Evolutionary conservation across 768 basidiomycete species (phyloP).

Genomic region (Punctularia strigosozonata): DNA sequence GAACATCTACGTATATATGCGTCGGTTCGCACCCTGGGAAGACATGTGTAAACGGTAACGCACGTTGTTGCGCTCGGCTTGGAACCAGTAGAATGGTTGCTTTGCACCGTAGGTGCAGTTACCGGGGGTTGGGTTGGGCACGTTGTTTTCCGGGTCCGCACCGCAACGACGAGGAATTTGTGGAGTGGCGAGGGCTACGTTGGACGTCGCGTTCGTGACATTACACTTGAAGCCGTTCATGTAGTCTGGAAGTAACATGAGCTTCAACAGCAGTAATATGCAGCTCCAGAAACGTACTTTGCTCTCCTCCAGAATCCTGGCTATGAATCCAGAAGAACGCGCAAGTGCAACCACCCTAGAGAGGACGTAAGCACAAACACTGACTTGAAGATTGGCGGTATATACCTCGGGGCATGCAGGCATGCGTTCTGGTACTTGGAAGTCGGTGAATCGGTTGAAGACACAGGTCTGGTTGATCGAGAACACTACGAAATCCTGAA

Average conservation of each 20-base stretch:
- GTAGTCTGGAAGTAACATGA: slow-evolving; percentile 32
- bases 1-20: slow-evolving; percentile 41
- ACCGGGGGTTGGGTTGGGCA: slow-evolving; percentile 29
- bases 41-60: slow-evolving; percentile 11
- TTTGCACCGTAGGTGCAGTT: slow-evolving; percentile 72
- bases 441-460: slow-evolving; percentile 59
- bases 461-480: slow-evolving; percentile 69
- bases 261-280: not conserved
- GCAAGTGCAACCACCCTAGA: slow-evolving; percentile 53
- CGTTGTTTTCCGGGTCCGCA: slow-evolving; percentile 36
- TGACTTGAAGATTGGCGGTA: no score
- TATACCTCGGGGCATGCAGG: slow-evolving; percentile 58
- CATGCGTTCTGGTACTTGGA: slow-evolving; percentile 54
- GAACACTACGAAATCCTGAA: slow-evolving; percentile 65
- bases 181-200: slow-evolving; percentile 37
- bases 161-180: slow-evolving; percentile 58
- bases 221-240: slow-evolving; percentile 70
- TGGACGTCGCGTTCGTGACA: slow-evolving; percentile 40
- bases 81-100: slow-evolving; percentile 61
- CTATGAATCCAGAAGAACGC: slow-evolving; percentile 67
- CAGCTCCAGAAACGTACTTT: slow-evolving; percentile 36
- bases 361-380: no score
- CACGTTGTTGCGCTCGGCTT: slow-evolving; percentile 50
- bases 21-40: not conserved
- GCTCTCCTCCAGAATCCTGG: slow-evolving; percentile 48